Conservation (phyloP, 495 filamentous ascomycete genomes). For the Neurospora tetraspora region DNA sequence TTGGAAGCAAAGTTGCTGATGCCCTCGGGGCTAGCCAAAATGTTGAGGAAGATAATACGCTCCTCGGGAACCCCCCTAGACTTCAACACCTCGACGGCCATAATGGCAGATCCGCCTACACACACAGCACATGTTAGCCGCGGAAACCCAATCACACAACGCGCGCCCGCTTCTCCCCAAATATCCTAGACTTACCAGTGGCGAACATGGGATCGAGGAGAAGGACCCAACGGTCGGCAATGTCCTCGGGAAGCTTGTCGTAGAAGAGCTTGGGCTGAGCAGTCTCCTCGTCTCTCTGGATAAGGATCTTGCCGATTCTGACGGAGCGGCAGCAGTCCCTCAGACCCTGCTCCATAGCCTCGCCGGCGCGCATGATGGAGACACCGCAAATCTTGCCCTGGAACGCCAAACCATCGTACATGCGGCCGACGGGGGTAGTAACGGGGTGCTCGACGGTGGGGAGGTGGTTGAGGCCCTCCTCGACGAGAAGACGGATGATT, state of each 20-base stretch:
- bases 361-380: constrained; percentile 94
- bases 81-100: constrained; percentile 89
- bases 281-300: constrained; percentile 95
- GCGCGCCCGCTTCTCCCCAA: neutral
- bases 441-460: constrained; percentile 80
- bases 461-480: constrained; percentile 94
- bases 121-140: constrained; percentile 4
- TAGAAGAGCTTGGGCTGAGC: constrained; percentile 87
- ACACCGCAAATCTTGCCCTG: constrained; percentile 98
- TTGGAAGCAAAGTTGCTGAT: constrained; percentile 80
- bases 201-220: constrained; percentile 99
- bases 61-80: constrained; percentile 88
- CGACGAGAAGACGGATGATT: constrained; percentile 95
- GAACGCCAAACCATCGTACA: constrained; percentile 88
- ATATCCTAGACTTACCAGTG: constrained; percentile 54
- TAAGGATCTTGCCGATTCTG: constrained; percentile 94
- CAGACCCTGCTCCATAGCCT: constrained; percentile 96
- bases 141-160: neutral
- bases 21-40: constrained; percentile 91
- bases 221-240: constrained; percentile 83
- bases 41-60: constrained; percentile 87
- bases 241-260: constrained; percentile 92
- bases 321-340: constrained; percentile 95
- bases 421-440: constrained; percentile 79
- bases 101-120: constrained; percentile 83